These are phyloP conservation scores for Dactylellina cionopaga DNA, from an alignment of 2,329 filamentous ascomycete species.

Conservation along the genomic window DNA sequence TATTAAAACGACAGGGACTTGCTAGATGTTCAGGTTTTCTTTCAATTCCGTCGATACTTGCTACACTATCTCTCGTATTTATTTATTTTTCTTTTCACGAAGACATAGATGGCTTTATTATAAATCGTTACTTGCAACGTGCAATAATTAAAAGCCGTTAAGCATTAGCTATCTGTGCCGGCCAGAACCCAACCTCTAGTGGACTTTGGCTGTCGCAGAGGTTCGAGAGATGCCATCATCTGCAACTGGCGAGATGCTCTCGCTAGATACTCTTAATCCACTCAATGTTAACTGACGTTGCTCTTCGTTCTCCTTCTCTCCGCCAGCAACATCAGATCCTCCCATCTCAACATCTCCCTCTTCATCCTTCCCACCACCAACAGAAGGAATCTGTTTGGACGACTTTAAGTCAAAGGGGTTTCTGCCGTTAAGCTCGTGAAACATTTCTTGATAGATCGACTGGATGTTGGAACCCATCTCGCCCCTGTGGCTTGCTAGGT, in stretches of 20 bases:
- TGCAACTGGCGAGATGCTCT: conserved; percentile 35
- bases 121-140: no score
- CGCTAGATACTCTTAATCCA: conserved; percentile 33
- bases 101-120: no score
- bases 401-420: conserved; percentile 16
- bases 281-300: conserved; percentile 44
- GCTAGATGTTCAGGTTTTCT: no score
- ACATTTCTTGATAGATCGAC: conserved; percentile 34
- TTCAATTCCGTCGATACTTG: no score
- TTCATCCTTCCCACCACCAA: conserved; percentile 3
- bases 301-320: conserved; percentile 16
- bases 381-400: not conserved
- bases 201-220: conserved; percentile 23
- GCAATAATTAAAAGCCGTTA: no score
- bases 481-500: conserved; percentile 60
- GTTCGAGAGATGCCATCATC: conserved; percentile 19
- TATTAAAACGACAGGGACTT: no score
- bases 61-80: no score
- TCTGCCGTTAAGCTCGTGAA: conserved; percentile 37
- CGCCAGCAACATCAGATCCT: not conserved
- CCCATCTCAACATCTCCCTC: conserved; percentile 44
- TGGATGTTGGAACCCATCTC: conserved; percentile 31
- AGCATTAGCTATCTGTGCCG: no score
- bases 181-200: not conserved
- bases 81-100: no score